phyloP scores from a whole-genome alignment of 805 yeast species.

The Starmerella gropengiesseri region DNA sequence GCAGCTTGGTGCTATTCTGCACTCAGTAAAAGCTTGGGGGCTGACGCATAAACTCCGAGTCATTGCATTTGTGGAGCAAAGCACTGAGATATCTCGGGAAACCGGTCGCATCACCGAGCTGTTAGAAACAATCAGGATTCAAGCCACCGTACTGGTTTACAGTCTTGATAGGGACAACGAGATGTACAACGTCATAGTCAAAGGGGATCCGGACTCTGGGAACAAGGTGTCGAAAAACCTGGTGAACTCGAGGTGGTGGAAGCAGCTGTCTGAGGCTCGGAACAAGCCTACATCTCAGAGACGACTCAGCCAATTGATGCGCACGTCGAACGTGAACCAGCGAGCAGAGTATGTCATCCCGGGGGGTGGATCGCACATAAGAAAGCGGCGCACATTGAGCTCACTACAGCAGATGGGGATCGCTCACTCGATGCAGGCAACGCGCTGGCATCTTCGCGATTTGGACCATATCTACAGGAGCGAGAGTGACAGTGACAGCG shows the following conservation, averaged over 20 bases:
- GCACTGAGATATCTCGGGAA: constrained; percentile 63
- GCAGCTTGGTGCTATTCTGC: constrained; percentile 84
- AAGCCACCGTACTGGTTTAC: constrained; percentile 66
- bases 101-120: constrained; percentile 47
- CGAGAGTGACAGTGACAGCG: constrained; percentile 22
- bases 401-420: constrained; percentile 68
- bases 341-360: constrained; percentile 20
- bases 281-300: neutral
- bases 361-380: constrained; percentile 9
- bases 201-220: constrained; percentile 43
- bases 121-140: constrained; percentile 68
- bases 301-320: neutral
- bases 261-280: constrained; percentile 51
- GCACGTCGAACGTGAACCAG: constrained; percentile 7
- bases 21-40: constrained; percentile 92
- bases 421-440: constrained; percentile 56
- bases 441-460: constrained; percentile 14
- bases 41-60: constrained; percentile 63
- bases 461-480: constrained; percentile 18
- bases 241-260: constrained; percentile 78
- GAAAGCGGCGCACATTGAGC: constrained; percentile 37
- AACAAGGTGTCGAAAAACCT: constrained; percentile 43
- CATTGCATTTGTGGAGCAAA: constrained; percentile 78
- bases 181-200: constrained; percentile 64
- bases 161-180: constrained; percentile 51